Conservation (phyloP, 2,329 filamentous ascomycete species). For the Colletotrichum coccodes region DNA sequence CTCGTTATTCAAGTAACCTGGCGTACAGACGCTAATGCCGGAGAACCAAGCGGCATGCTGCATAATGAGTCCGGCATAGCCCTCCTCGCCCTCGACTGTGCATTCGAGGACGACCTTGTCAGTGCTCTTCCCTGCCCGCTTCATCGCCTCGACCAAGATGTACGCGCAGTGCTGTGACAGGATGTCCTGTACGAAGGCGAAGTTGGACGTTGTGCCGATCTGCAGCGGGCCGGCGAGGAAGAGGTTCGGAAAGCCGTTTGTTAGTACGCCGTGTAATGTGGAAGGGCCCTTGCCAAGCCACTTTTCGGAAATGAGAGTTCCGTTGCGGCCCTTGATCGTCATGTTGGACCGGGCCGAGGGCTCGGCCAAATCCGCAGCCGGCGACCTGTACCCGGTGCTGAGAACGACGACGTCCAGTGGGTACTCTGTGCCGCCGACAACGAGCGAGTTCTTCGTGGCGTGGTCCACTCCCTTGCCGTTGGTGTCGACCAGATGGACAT, state of each 20-base stretch:
- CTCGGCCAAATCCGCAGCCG: constrained; percentile 42
- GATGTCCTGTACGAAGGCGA: constrained; percentile 47
- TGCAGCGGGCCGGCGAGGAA: constrained; percentile 59
- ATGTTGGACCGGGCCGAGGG: constrained; percentile 34
- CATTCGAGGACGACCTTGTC: constrained; percentile 51
- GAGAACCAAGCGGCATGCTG: constrained; percentile 50
- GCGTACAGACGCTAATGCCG: constrained; percentile 60
- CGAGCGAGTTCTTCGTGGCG: constrained; percentile 56
- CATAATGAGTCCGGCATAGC: constrained; percentile 54
- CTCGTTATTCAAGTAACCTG: constrained; percentile 62
- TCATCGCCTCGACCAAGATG: constrained; percentile 39
- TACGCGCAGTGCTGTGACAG: constrained; percentile 54
- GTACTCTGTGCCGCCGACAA: constrained; percentile 58
- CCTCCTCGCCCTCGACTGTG: constrained; percentile 55
- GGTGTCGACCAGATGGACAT: constrained; percentile 71
- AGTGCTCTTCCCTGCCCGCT: constrained; percentile 34
- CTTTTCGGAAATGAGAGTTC: constrained; percentile 54
- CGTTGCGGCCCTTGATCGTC: constrained; percentile 53
- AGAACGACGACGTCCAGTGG: constrained; percentile 52
- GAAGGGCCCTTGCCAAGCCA: constrained; percentile 51
- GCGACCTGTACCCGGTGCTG: constrained; percentile 49
- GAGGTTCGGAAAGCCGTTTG: constrained; percentile 64
- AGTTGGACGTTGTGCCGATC: constrained; percentile 49
- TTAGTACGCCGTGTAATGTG: constrained; percentile 63
- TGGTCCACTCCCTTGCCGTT: constrained; percentile 60